Conservation (phyloP, 2,329 filamentous ascomycete genomes). For the Cercospora sp. region DNA sequence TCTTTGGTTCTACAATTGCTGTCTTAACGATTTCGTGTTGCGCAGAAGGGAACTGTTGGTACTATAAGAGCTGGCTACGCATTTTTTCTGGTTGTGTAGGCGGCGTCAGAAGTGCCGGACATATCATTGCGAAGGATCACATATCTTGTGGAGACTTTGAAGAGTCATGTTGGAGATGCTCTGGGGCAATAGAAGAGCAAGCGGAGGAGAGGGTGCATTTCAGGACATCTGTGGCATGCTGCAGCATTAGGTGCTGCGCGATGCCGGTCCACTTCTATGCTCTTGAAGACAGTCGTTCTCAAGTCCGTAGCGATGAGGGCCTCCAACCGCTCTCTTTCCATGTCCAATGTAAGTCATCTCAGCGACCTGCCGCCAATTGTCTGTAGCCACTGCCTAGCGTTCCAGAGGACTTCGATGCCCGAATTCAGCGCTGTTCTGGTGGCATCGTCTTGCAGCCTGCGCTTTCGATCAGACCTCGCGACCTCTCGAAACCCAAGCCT, state of each 20-base stretch:
- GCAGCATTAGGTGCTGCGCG: not conserved
- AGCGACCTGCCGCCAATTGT: not conserved
- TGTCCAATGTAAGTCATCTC: not conserved
- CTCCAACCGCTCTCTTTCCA: not conserved
- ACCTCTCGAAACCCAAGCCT: not conserved
- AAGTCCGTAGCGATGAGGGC: not conserved
- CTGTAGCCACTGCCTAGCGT: not conserved
- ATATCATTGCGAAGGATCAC: constrained; percentile 11
- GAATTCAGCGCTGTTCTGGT: not conserved
- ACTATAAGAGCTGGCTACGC: constrained; percentile 35
- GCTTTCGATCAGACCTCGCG: not conserved
- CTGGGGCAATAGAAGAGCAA: not conserved
- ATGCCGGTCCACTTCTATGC: not conserved
- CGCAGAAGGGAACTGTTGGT: constrained; percentile 31
- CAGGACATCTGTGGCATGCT: not conserved
- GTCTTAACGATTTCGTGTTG: constrained; percentile 30
- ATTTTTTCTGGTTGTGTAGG: constrained; percentile 29
- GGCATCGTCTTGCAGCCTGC: not conserved
- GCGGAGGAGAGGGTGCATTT: not conserved
- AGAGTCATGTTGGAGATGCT: not conserved
- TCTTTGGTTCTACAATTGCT: constrained; percentile 22
- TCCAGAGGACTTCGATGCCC: not conserved
- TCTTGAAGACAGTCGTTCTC: not conserved
- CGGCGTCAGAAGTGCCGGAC: constrained; percentile 34
- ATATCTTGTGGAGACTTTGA: not conserved